Evolutionary conservation across 768 basidiomycete species (phyloP).

Genomic region (Termitomyces sp.): DNA sequence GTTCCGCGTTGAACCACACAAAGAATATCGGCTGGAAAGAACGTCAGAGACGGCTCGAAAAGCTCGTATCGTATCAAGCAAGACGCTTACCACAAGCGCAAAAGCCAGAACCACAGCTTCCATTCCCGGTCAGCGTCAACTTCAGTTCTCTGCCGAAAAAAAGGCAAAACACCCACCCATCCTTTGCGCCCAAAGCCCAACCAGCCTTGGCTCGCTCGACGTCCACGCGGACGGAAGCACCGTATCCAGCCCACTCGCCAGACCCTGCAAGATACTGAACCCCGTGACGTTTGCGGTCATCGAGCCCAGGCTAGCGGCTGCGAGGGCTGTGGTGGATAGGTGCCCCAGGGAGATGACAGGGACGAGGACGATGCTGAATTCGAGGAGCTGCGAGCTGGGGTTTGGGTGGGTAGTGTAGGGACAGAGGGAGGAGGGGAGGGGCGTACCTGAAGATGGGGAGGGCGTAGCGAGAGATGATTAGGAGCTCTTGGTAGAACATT

Average conservation of each 20-base stretch:
- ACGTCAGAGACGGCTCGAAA: background rate
- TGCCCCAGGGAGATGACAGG: constrained; percentile 88
- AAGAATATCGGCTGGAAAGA: constrained; percentile 5
- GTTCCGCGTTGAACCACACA: constrained; percentile 59
- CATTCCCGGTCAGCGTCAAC: too few relatives aligned
- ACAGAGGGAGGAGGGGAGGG: background rate
- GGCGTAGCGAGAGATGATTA: background rate
- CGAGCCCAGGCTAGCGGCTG: constrained; percentile 70
- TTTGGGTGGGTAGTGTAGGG: background rate
- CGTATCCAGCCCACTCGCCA: constrained; percentile 83
- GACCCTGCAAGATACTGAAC: constrained; percentile 75
- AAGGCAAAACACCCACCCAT: constrained; percentile 52
- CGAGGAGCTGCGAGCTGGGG: constrained; percentile 67
- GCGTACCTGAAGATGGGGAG: constrained; percentile 1
- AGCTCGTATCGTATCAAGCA: background rate
- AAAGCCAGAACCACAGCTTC: constrained; percentile 58
- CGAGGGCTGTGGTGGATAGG: constrained; percentile 81
- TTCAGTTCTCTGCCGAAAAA: background rate
- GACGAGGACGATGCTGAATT: constrained; percentile 81
- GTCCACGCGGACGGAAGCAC: constrained; percentile 96
- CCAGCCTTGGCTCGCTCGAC: constrained; percentile 73
- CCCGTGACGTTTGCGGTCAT: constrained; percentile 73
- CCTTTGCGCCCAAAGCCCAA: constrained; percentile 87
- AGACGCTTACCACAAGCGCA: constrained; percentile 49
- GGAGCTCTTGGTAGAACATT: constrained; percentile 1